Evolutionary conservation across 1,139 yeast species (phyloP), one percentile per base, ranked within the genome.

Genomic region (Citeromyces siamensis): DNA sequence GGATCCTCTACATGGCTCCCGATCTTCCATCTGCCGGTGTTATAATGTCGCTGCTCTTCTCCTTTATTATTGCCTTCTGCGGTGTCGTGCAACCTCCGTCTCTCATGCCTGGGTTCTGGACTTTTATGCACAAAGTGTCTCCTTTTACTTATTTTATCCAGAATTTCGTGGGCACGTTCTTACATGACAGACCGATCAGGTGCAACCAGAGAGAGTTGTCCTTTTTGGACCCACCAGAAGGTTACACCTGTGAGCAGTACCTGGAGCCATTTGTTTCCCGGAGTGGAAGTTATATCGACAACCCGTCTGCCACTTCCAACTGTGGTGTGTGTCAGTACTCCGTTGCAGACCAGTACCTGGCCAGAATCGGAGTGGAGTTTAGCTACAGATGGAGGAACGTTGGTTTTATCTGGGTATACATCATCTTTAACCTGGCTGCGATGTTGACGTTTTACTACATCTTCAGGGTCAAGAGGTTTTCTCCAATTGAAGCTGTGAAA

Each of bases 141-240:
- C 90, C 90, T 18, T 70, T 72, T 55, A 76, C 85, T 1, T 81
- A 79, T 48, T 62, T 75, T 45, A 67, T 80, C 38, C 75, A 74
- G 38, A 77, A 75, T 32, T 58, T 78, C 49, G 62, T 77, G 34
- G 56, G 71, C 17, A 42, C 59, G 3, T 57, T 77, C 40, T 55
- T 78, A 22, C 81, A 78, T 41, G 63, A 68, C 13, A 68, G 78
- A 37, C 56, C 62, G 7, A 78, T 81, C 10, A 48, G 47, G 13
- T 82, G 94, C 54, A 50, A 62, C 3, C 44, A 49, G 2, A 55
- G 57, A 33, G 94, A 82, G 49, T 58, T 67, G 40, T 59, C 68
- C 21, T 55, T 51, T 34, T 62, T 80, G 51, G 50, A 61, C 37
- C 80, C 94, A 7, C 79, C 82, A 6, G 37, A 51, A 7, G 82